Percentiles rank a stretch among this genome's conserved stretches.
phyloP scores from a whole-genome alignment of 495 filamentous ascomycete genomes.

The Aspergillus bridgeri region DNA sequence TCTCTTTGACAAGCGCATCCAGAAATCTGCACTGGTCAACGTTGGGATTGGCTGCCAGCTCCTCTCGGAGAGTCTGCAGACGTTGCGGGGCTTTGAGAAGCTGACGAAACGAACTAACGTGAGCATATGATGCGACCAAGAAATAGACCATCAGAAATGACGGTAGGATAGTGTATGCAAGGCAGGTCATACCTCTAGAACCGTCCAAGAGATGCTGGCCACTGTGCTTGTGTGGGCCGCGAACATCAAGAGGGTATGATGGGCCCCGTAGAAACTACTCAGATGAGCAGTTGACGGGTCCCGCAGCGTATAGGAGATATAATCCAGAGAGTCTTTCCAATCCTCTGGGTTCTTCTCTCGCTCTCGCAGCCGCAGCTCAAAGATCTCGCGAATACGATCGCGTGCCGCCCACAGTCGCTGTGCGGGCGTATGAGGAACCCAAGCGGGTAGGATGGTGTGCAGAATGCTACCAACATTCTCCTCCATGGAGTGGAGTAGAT shows the following conservation, averaged over 20 bases:
- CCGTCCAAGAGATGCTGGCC: neutral
- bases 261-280: neutral
- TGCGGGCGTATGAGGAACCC: neutral
- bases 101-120: neutral
- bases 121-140: neutral
- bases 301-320: neutral
- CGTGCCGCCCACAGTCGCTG: neutral
- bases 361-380: neutral
- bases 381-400: neutral
- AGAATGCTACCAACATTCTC: neutral
- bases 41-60: neutral
- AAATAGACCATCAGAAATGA: neutral
- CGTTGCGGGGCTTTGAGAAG: neutral
- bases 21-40: neutral
- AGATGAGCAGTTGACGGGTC: neutral
- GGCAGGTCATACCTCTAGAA: neutral
- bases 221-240: neutral
- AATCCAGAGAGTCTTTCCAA: neutral
- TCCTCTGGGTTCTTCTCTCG: neutral
- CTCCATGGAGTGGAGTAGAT: neutral
- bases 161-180: no score
- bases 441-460: neutral
- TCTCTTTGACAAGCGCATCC: neutral
- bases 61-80: neutral
- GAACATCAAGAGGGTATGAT: neutral